Percentiles rank a stretch among this genome's conserved stretches.
These are phyloP conservation scores for Eucalyptus regnans DNA, from an alignment of 345 rosid species.

Conservation along the genomic window DNA sequence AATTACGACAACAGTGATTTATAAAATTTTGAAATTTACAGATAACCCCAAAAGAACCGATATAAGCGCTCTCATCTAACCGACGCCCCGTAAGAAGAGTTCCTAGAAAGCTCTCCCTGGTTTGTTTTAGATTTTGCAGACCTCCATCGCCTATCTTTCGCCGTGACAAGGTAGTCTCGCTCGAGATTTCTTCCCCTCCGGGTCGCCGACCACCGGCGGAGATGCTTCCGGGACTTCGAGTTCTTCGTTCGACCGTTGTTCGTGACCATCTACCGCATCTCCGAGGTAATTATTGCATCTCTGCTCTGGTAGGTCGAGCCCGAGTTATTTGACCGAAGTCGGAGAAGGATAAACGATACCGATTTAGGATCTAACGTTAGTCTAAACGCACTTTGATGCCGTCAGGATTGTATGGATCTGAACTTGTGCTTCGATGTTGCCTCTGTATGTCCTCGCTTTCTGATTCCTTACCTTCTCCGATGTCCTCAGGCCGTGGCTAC, in stretches of 20 bases:
- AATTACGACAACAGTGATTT: too few species aligned
- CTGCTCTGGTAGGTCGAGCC: not conserved
- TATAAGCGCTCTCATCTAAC: too few species aligned
- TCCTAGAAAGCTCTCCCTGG: too few species aligned
- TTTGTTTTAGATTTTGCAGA: too few species aligned
- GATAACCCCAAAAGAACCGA: too few species aligned
- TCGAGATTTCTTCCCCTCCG: not conserved
- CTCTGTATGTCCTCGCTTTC: too few species aligned
- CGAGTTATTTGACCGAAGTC: not conserved
- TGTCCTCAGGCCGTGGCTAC: too few species aligned
- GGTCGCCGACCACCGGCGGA: not conserved
- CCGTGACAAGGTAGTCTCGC: not conserved
- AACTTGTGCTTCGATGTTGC: too few species aligned
- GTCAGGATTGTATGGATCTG: not conserved
- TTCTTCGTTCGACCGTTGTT: not conserved
- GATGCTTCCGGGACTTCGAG: not conserved
- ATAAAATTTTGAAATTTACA: too few species aligned
- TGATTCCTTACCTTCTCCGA: too few species aligned
- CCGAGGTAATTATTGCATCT: not conserved
- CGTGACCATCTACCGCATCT: not conserved
- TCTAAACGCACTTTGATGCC: not conserved
- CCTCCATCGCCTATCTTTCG: too few species aligned
- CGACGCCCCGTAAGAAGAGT: too few species aligned
- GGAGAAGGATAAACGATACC: not conserved
- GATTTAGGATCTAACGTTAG: not conserved